Evolutionary conservation across 345 rosid species (phyloP), one percentile per base, ranked within the genome.

Genomic region (Hibiscus mutabilis): DNA sequence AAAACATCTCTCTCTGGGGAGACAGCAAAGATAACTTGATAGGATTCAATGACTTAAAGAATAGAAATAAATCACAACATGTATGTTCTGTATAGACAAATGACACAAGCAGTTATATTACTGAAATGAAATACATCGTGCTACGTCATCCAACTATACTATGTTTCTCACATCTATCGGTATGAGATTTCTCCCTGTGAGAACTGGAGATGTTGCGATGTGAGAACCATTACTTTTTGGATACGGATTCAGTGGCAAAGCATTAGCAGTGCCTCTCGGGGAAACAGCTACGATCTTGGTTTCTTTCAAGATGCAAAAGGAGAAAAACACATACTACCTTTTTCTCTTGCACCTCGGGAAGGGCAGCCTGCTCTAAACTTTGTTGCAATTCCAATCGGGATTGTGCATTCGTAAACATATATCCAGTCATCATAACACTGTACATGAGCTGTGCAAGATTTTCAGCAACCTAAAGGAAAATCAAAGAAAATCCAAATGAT

Each of bases 371-470:
- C 80, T 92, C 94, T 84, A 95, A 82, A 78, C 98, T 86, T 69
- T 90, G 92, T 63, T 95, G 98, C 87, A 95, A 82, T 55, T 95
- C 99, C 79, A 95, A 53, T 67, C 97, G 90, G 74, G 84, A 89
- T 44, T 95, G 97, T 47, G 90, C 98, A 71, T 90, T 95, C 85
- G 84, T 84, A 71, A 95, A 92, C 99, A 95, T 92, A 78, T 95
- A 95, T 49, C 99, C 99, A 70, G 98, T 95, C 97, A 92, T 90
- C 90, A 95, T 76, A 19, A 95, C 88, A 14, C 98, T 90, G 76
- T 90, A 90, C 99, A 95, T 92, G 40, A 95, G 86, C 84, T 95
- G 98, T 5, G 99, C 97, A 75, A 95, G 98, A 81, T 92, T 92
- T 77, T 95, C 99, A 70, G 98, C 98, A 68, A 95, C 98, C 99